phyloP scores from a whole-genome alignment of 2,329 filamentous ascomycete genomes.

The Arthrobotrys pseudoclavata region DNA sequence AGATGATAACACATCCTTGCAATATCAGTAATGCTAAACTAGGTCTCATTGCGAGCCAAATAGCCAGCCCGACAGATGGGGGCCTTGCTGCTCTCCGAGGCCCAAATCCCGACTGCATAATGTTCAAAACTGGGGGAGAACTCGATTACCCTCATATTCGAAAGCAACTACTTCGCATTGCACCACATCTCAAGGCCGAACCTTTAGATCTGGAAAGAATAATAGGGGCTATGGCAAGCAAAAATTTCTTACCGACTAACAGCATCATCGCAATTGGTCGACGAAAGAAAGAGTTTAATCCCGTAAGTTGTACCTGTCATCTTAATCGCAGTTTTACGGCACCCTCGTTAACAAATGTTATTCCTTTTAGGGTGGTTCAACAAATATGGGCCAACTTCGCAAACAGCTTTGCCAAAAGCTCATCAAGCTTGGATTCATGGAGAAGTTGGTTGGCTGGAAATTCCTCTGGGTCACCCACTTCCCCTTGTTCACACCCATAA shows the following conservation, averaged over 20 bases:
- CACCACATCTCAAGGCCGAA: constrained; percentile 16
- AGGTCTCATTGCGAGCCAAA: neutral
- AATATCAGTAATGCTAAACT: constrained; percentile 7
- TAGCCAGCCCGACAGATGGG: neutral
- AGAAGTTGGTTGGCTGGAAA: constrained; percentile 63
- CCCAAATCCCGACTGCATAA: constrained; percentile 8
- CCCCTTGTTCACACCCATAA: constrained; percentile 85
- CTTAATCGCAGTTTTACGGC: neutral
- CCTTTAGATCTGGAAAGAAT: constrained; percentile 1
- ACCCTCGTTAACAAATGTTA: neutral
- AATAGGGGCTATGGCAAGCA: constrained; percentile 2
- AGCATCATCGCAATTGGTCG: constrained; percentile 21
- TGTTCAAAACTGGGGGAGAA: constrained; percentile 2
- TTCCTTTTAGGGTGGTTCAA: constrained; percentile 38
- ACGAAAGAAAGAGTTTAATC: constrained; percentile 41
- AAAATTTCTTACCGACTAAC: neutral
- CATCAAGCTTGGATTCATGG: constrained; percentile 6
- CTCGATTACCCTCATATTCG: neutral
- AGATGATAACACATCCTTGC: constrained; percentile 5
- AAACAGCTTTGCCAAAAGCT: constrained; percentile 26
- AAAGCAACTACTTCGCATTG: constrained; percentile 6
- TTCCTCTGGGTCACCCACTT: constrained; percentile 93
- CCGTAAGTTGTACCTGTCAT: constrained; percentile 27
- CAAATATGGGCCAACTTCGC: constrained; percentile 29
- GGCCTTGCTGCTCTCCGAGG: constrained; percentile 11